A percentile compares a stretch with the other conserved stretches of the same genome.
Evolutionary conservation across 352 stramenopile genomes (phyloP).

Genomic region (Globisporangium nagaii): DNA sequence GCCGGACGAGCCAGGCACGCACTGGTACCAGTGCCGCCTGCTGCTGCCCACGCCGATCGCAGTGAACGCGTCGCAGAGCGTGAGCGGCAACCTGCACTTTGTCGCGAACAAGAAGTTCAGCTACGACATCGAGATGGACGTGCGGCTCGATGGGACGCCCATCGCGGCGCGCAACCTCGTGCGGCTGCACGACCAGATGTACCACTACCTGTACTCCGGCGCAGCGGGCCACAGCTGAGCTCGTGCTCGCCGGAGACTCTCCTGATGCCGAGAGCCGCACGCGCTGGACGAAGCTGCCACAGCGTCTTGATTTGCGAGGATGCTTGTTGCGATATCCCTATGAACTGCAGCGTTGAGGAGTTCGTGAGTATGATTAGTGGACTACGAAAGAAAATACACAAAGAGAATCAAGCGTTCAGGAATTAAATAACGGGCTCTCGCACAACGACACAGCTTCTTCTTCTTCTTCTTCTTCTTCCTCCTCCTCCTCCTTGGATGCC

Average conservation of each 20-base stretch:
- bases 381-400: too few relatives aligned
- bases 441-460: too few relatives aligned
- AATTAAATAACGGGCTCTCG: too few relatives aligned
- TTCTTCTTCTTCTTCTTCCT: background rate
- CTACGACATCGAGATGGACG: constrained; percentile 92
- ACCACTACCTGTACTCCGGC: constrained; percentile 86
- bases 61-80: constrained; percentile 85
- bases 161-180: constrained; percentile 83
- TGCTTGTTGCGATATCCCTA: too few relatives aligned
- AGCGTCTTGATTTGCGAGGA: too few relatives aligned
- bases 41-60: constrained; percentile 88
- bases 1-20: constrained; percentile 61
- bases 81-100: constrained; percentile 90
- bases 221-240: constrained; percentile 11
- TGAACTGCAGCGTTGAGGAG: too few relatives aligned
- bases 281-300: too few relatives aligned
- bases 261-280: too few relatives aligned
- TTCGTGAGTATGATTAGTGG: too few relatives aligned
- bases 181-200: constrained; percentile 94
- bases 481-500: background rate
- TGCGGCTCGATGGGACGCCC: constrained; percentile 82
- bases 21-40: constrained; percentile 93
- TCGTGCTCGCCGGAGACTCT: too few relatives aligned
- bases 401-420: too few relatives aligned
- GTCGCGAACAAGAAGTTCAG: constrained; percentile 95